Percentiles rank a stretch among this genome's conserved stretches.
phyloP scores from a whole-genome alignment of 192 early-diverging fungal genomes.

The Kappamyces sp. region DNA sequence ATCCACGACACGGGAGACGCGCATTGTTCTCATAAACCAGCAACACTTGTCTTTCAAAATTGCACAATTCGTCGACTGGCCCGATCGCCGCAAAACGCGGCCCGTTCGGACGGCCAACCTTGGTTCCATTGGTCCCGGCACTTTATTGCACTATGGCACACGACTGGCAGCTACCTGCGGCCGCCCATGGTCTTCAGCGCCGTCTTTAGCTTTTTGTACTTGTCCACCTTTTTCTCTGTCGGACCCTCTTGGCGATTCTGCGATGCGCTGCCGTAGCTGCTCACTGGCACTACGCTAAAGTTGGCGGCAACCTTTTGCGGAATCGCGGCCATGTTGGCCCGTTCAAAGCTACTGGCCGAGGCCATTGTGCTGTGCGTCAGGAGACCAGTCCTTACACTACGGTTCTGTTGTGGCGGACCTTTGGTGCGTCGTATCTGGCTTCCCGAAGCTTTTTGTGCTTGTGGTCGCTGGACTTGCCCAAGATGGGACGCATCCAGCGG shows the following conservation, averaged over 20 bases:
- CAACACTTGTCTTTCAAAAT: no score
- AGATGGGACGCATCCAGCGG: constrained; percentile 77
- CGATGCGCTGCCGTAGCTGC: not conserved
- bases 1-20: no score
- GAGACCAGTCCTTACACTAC: no score
- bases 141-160: no score
- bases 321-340: constrained; percentile 4
- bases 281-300: constrained; percentile 10
- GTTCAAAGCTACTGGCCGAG: not conserved
- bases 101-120: no score
- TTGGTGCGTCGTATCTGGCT: not conserved
- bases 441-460: constrained; percentile 7
- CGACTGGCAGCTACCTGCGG: no score
- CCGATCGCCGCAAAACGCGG: no score
- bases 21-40: no score
- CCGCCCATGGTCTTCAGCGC: constrained; percentile 6
- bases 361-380: no score
- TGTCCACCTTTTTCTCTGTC: constrained; percentile 8
- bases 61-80: no score
- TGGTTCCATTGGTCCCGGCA: no score
- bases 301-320: constrained; percentile 1
- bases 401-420: no score
- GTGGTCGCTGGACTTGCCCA: constrained; percentile 71
- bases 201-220: constrained; percentile 12
- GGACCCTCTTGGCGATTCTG: not conserved